These are phyloP conservation scores for Rhynchospora pubera DNA, from an alignment of 176 grass and related monocot genomes.

Conservation along the genomic window DNA sequence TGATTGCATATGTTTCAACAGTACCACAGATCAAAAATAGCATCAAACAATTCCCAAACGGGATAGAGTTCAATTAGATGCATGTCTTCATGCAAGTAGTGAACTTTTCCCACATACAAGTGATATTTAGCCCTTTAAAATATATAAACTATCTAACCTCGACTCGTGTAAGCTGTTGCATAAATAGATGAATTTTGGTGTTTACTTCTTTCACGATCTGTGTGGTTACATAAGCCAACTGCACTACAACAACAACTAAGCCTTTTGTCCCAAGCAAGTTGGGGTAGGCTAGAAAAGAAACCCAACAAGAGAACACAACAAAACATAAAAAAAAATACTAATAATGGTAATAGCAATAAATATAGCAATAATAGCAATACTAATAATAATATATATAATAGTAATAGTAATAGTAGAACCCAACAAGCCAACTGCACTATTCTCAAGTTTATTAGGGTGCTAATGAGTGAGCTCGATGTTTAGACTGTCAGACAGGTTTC, in stretches of 20 bases:
- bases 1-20: not conserved
- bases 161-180: not conserved
- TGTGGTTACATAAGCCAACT: not conserved
- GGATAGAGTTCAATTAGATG: not conserved
- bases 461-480: not conserved
- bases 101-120: not conserved
- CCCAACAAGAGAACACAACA: too few species aligned
- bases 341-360: too few species aligned
- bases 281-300: too few species aligned
- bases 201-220: not conserved
- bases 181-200: not conserved
- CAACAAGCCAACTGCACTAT: too few species aligned
- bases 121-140: not conserved
- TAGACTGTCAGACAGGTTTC: not conserved
- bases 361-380: too few species aligned
- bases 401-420: too few species aligned
- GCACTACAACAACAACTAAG: too few species aligned
- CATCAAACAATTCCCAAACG: not conserved
- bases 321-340: too few species aligned
- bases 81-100: too few species aligned
- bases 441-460: not conserved
- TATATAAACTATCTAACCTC: not conserved
- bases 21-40: not conserved
- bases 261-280: too few species aligned
- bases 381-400: too few species aligned